Base-by-base conservation (phyloP, 129 eudicot species). In the Lonicera japonica region DNA sequence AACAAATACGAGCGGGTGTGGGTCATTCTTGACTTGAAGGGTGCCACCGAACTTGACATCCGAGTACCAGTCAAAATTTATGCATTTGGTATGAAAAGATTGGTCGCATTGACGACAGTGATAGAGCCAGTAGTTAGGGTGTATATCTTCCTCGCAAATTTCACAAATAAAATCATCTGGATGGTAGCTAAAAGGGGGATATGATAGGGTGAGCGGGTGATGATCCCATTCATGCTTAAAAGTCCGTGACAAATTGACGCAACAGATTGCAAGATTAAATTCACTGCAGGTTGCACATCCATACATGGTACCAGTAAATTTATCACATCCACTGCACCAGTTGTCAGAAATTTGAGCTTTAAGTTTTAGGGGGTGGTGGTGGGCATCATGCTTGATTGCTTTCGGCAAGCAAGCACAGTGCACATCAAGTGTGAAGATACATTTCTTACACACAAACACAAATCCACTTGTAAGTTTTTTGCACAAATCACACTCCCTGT, bases 61-160 rank as follows among this genome's bases (percentile, higher is more conserved):
- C 3, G 17, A n/a, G 34, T 20, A 18, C n/a, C 5, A 39, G 40
- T 11, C 0, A 43, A 43, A 15, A 19, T 4, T 4, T 0, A 47
- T 5, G n/a, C 67, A 63, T 11, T 0, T 13, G 1, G 19, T 9
- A 46, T 63, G 67, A 22, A 63, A 63, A 46, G 66, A 61, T 61
- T 61, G 66, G 20, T 61, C 25, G 21, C 65, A 61, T 0, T 61
- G 29, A 8, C 53, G 0, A 15, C n/a, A n/a, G n/a, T n/a, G n/a
- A n/a, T n/a, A n/a, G n/a, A n/a, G n/a, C n/a, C n/a, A n/a, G n/a
- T n/a, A n/a, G n/a, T n/a, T n/a, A n/a, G n/a, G n/a, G n/a, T n/a
- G n/a, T n/a, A n/a, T n/a, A n/a, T n/a, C n/a, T n/a, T n/a, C n/a
- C n/a, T n/a, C n/a, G n/a, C n/a, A n/a, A n/a, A n/a, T n/a, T n/a